phyloP scores from a whole-genome alignment of 352 stramenopile genomes.

The Phytophthora fragariaefolia region DNA sequence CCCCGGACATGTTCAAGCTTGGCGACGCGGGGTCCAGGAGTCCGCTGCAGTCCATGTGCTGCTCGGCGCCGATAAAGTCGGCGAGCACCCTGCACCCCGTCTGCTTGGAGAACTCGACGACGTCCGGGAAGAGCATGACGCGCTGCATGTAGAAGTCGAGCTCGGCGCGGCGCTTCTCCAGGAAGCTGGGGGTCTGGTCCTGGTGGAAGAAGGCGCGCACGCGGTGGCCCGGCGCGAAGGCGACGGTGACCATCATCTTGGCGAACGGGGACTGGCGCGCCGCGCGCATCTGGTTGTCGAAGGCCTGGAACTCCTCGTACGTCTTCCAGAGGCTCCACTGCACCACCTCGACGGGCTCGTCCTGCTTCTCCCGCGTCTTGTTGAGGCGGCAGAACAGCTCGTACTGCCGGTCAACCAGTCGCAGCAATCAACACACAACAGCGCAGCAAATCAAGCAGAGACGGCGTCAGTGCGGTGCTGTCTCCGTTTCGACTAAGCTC shows the following conservation, averaged over 20 bases:
- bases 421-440: not conserved
- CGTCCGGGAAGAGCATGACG: constrained; percentile 78
- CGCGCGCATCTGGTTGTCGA: constrained; percentile 70
- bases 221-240: constrained; percentile 70
- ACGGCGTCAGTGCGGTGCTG: not conserved
- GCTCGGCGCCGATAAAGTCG: constrained; percentile 62
- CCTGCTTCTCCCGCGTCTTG: constrained; percentile 46
- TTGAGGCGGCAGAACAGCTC: constrained; percentile 63
- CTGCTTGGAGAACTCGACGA: constrained; percentile 61
- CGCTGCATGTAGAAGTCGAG: constrained; percentile 88
- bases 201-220: constrained; percentile 82
- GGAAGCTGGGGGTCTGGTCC: constrained; percentile 68
- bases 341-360: constrained; percentile 40
- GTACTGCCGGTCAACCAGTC: constrained; percentile 44
- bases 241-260: constrained; percentile 88
- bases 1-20: constrained; percentile 34
- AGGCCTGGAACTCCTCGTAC: constrained; percentile 81
- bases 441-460: not conserved
- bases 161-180: constrained; percentile 79
- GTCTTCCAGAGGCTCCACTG: constrained; percentile 86
- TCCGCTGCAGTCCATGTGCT: constrained; percentile 54
- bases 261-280: constrained; percentile 57
- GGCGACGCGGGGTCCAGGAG: constrained; percentile 25
- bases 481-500: not conserved
- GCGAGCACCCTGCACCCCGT: constrained; percentile 66